Conservation (phyloP, 257 asterid species). For the Scutellaria barbata region DNA sequence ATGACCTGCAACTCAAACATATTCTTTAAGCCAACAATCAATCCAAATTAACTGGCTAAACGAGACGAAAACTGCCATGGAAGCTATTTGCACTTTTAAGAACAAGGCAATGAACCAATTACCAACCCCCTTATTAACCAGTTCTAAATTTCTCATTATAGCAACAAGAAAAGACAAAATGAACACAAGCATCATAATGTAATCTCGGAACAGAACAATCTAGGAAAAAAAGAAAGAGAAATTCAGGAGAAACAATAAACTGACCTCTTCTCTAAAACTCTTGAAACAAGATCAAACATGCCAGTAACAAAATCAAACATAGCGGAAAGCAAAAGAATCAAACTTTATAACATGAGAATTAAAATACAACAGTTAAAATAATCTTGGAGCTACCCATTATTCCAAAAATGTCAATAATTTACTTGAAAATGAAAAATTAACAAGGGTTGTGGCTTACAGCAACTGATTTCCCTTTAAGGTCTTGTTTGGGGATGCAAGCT, state of each 20-base stretch:
- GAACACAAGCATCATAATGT: not conserved
- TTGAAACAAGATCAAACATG: not conserved
- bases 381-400: not conserved
- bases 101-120: not conserved
- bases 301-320: too few relatives aligned
- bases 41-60: not conserved
- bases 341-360: not conserved
- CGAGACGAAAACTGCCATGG: not conserved
- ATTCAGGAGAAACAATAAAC: not conserved
- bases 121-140: too few relatives aligned
- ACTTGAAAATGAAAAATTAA: not conserved
- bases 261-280: not conserved
- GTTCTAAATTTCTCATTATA: too few relatives aligned
- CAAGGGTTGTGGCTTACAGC: conserved; percentile 38
- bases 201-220: not conserved
- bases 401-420: not conserved
- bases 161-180: not conserved
- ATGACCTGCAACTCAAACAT: conserved; percentile 31
- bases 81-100: not conserved
- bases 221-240: not conserved
- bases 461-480: conserved; percentile 45
- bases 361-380: conserved; percentile 10
- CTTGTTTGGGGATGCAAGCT: conserved; percentile 40
- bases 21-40: not conserved
- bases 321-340: not conserved